A percentile compares a stretch with the other conserved stretches of the same genome.
Evolutionary conservation across 805 yeast genomes (phyloP).

Genomic region (Torulaspora franciscae): DNA sequence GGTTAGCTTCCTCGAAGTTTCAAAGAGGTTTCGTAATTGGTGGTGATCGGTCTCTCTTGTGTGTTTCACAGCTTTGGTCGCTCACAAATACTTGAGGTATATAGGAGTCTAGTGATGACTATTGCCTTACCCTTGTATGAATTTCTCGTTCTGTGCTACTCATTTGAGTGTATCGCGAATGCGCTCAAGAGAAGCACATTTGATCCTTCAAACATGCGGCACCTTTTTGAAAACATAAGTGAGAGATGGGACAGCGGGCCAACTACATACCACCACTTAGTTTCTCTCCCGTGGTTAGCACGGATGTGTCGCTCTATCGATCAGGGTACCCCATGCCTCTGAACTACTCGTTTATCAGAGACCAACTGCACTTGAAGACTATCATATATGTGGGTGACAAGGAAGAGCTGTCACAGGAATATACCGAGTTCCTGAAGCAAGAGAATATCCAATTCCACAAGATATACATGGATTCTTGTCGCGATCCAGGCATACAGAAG

Average conservation of each 20-base stretch:
- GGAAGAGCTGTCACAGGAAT: conserved; percentile 48
- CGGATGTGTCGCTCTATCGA: conserved; percentile 76
- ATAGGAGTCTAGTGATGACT: too few species aligned
- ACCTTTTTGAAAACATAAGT: not conserved
- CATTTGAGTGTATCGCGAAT: not conserved
- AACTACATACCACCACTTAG: conserved; percentile 82
- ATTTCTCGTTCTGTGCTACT: too few species aligned
- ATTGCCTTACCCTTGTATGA: too few species aligned
- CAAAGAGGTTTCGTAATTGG: too few species aligned
- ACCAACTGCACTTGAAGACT: conserved; percentile 62
- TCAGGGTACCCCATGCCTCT: conserved; percentile 91
- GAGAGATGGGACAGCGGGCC: conserved; percentile 5
- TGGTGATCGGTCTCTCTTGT: too few species aligned
- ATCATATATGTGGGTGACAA: conserved; percentile 82
- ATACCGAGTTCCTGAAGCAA: conserved; percentile 60
- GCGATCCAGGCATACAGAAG: conserved; percentile 62
- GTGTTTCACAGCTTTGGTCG: too few species aligned
- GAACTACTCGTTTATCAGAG: conserved; percentile 71
- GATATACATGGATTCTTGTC: conserved; percentile 64
- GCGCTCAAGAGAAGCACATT: not conserved
- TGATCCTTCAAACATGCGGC: not conserved
- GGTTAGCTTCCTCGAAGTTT: too few species aligned
- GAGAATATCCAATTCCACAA: conserved; percentile 53
- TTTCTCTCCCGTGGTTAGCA: conserved; percentile 63
- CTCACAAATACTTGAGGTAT: too few species aligned